These are phyloP conservation scores for Goniomonas avonlea DNA, from an alignment of 78 protist species.

Conservation along the genomic window DNA sequence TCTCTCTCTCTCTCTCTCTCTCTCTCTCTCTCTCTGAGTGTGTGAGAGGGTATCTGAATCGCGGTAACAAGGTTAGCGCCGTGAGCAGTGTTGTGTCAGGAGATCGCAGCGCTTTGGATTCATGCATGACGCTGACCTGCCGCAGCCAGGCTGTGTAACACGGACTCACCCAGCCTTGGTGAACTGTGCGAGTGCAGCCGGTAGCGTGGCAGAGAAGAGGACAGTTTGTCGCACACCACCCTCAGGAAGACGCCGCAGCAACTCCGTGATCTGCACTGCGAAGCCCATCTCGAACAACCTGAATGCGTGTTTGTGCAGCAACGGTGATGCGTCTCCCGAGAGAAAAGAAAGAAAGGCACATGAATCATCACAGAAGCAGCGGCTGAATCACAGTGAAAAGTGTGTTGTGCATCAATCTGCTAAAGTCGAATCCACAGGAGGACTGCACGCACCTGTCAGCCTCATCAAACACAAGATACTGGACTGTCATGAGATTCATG, in stretches of 20 bases:
- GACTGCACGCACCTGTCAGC: conserved; percentile 78
- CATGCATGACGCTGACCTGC: too few species aligned
- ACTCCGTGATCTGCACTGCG: conserved; percentile 60
- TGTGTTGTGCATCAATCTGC: too few species aligned
- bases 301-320: neutral
- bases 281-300: conserved; percentile 96
- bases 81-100: too few species aligned
- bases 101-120: neutral
- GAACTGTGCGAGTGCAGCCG: conserved; percentile 78
- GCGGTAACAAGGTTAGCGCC: too few species aligned
- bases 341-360: too few species aligned
- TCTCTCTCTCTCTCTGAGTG: neutral
- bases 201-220: conserved; percentile 94
- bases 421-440: neutral
- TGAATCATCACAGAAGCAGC: too few species aligned
- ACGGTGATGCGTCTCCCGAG: neutral
- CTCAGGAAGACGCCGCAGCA: conserved; percentile 12
- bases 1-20: too few species aligned
- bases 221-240: conserved; percentile 32
- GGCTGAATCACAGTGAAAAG: too few species aligned
- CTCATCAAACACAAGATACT: conserved; percentile 92
- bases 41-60: neutral
- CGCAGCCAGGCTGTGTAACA: too few species aligned
- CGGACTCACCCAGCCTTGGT: conserved; percentile 65
- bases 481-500: conserved; percentile 47